Conservation (phyloP, 352 stramenopile genomes). For the Globisporangium ultimum region DNA sequence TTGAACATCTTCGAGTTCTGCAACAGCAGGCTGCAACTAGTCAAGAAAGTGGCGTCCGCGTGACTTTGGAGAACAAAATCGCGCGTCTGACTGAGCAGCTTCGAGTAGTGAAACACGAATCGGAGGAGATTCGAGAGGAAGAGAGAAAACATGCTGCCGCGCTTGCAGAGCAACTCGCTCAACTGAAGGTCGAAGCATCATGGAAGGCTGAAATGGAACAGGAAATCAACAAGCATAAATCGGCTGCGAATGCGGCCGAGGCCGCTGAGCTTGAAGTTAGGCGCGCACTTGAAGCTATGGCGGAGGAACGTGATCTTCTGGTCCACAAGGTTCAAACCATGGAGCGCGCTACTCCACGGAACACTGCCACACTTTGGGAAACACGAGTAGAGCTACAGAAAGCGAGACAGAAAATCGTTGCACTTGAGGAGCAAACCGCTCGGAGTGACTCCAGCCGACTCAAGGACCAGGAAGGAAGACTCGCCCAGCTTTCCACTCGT, state of each 20-base stretch:
- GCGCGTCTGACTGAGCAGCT: neutral
- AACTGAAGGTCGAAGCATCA: slow-evolving; percentile 1
- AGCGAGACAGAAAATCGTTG: slow-evolving; percentile 43
- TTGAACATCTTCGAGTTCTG: neutral
- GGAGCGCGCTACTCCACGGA: slow-evolving; percentile 11
- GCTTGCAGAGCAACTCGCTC: neutral
- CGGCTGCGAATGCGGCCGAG: slow-evolving; percentile 14
- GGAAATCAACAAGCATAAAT: slow-evolving; percentile 5
- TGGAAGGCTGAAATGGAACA: neutral
- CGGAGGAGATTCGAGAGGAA: neutral
- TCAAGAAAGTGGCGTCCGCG: neutral
- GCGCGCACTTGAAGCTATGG: slow-evolving; percentile 11
- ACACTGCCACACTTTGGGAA: slow-evolving; percentile 21
- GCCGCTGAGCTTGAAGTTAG: slow-evolving; percentile 10
- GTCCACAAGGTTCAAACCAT: slow-evolving; percentile 15
- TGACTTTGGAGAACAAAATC: slow-evolving; percentile 3
- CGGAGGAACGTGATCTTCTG: slow-evolving; percentile 22
- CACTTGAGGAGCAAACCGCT: slow-evolving; percentile 41
- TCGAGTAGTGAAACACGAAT: neutral
- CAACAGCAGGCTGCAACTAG: neutral
- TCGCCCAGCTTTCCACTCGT: slow-evolving; percentile 22
- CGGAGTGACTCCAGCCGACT: slow-evolving; percentile 17
- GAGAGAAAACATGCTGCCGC: neutral
- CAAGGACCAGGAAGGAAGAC: slow-evolving; percentile 40
- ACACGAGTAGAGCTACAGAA: slow-evolving; percentile 48